Percentiles rank a stretch among this genome's conserved stretches.
These are phyloP conservation scores for Petrea volubilis DNA, from an alignment of 257 asterid species.

Conservation along the genomic window DNA sequence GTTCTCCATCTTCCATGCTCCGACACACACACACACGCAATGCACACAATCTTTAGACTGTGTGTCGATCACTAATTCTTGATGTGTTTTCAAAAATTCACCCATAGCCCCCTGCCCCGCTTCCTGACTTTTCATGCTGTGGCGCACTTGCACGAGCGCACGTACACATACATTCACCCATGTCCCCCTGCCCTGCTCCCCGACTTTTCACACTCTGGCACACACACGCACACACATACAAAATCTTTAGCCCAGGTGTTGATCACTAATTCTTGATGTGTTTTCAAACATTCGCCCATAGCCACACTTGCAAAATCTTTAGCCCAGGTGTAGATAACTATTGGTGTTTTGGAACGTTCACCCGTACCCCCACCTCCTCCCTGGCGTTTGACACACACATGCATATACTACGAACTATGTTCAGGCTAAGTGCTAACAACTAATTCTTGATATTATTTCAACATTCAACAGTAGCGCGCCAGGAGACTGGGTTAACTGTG, in stretches of 20 bases:
- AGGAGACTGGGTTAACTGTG: constrained; percentile 99
- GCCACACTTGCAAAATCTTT: too few species aligned
- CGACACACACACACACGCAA: background rate
- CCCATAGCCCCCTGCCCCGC: too few species aligned
- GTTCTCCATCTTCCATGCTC: background rate
- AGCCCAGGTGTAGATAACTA: too few species aligned
- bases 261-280: background rate
- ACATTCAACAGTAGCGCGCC: constrained; percentile 88
- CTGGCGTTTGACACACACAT: background rate
- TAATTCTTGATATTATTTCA: constrained; percentile 31
- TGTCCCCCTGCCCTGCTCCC: too few species aligned
- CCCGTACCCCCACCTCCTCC: too few species aligned
- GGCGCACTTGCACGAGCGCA: too few species aligned
- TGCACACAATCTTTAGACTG: background rate
- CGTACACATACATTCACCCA: too few species aligned
- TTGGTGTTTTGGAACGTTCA: too few species aligned
- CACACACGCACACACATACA: too few species aligned
- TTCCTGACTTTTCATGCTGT: too few species aligned
- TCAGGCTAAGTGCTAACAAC: background rate
- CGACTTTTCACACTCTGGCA: too few species aligned
- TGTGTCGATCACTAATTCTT: background rate
- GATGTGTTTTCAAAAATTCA: background rate
- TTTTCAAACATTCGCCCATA: constrained; percentile 48
- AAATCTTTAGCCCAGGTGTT: background rate
- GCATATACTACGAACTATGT: background rate